phyloP scores from a whole-genome alignment of 108 stramenopile genomes.

The Skeletonema tropicum region DNA sequence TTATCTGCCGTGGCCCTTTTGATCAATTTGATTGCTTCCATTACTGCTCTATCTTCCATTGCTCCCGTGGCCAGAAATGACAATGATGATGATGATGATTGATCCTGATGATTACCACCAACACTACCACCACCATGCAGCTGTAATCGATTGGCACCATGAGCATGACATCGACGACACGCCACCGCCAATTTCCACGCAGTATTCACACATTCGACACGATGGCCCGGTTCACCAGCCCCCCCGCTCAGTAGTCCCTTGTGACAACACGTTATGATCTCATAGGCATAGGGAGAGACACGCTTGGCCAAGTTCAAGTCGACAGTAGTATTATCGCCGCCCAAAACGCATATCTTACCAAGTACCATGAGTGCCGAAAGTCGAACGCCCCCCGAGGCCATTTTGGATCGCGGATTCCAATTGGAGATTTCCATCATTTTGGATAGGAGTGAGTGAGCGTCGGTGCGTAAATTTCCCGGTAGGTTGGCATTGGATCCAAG shows the following conservation, averaged over 20 bases:
- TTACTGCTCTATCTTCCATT: conserved; percentile 70
- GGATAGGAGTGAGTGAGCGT: conserved; percentile 61
- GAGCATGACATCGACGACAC: conserved; percentile 61
- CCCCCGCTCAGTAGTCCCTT: conserved; percentile 62
- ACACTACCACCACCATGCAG: conserved; percentile 1
- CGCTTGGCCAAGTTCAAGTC: conserved; percentile 41
- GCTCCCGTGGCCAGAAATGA: conserved; percentile 62
- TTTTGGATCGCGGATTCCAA: conserved; percentile 71
- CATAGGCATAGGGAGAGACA: conserved; percentile 70
- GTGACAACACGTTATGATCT: conserved; percentile 70
- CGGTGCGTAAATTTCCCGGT: conserved; percentile 67
- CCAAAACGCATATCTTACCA: conserved; percentile 49
- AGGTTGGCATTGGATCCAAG: conserved; percentile 72
- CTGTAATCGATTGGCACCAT: conserved; percentile 28
- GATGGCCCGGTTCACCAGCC: conserved; percentile 73
- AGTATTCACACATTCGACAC: conserved; percentile 61
- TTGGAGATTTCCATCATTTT: conserved; percentile 78
- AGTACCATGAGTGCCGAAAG: conserved; percentile 78
- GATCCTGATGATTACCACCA: neutral
- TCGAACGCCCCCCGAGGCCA: conserved; percentile 77
- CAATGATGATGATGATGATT: neutral
- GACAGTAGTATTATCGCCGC: conserved; percentile 19
- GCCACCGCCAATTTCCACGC: conserved; percentile 65
- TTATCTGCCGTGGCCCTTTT: conserved; percentile 70
- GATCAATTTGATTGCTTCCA: conserved; percentile 71